Conservation (phyloP, 306 rosid genomes). For the Begonia fuchsioides region DNA sequence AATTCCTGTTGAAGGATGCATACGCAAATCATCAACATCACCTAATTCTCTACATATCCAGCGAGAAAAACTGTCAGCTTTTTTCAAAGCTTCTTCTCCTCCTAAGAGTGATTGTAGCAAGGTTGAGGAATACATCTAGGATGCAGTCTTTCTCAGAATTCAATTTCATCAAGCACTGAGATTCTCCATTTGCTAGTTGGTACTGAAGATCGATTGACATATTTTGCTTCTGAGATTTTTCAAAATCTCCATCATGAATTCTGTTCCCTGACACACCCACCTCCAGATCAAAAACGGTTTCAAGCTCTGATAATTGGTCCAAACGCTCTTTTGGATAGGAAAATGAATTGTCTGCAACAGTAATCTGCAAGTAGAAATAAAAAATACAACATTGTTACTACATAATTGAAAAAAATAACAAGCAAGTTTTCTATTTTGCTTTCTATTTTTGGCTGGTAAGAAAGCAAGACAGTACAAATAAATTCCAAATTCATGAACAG, state of each 20-base stretch:
- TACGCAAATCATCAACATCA: constrained; percentile 62
- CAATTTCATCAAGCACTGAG: constrained; percentile 12
- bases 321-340: constrained; percentile 27
- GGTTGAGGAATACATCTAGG: constrained; percentile 37
- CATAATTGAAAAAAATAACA: too few species aligned
- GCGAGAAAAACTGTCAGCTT: constrained; percentile 84
- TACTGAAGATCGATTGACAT: constrained; percentile 16
- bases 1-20: constrained; percentile 67
- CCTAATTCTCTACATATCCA: constrained; percentile 65
- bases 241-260: constrained; percentile 16
- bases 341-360: constrained; percentile 36
- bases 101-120: constrained; percentile 42
- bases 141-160: constrained; percentile 24
- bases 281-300: constrained; percentile 23
- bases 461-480: too few species aligned
- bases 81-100: constrained; percentile 63
- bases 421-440: too few species aligned
- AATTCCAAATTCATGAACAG: too few species aligned
- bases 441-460: too few species aligned
- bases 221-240: constrained; percentile 20
- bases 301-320: constrained; percentile 34
- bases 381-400: constrained; percentile 3
- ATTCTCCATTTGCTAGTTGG: constrained; percentile 28
- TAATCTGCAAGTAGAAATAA: constrained; percentile 28
- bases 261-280: constrained; percentile 19